phyloP scores from a whole-genome alignment of 78 protist genomes.

The Monosiga brevicollis region DNA sequence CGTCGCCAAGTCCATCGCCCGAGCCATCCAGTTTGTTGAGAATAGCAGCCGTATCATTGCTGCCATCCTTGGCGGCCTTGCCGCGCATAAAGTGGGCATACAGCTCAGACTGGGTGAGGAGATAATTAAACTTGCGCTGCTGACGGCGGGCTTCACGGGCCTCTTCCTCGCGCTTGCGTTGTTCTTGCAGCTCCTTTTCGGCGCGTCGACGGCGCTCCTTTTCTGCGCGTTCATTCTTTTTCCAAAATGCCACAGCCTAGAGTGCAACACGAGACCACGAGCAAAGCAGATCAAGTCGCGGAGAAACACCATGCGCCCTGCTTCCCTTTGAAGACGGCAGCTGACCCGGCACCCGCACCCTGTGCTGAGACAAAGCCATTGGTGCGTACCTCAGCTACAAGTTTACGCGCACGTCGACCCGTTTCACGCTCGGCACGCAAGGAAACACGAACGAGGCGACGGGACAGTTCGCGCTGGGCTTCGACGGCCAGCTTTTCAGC shows the following conservation, averaged over 20 bases:
- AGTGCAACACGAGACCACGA: not conserved
- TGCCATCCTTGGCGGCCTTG: no score
- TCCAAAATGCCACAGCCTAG: not conserved
- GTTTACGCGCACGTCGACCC: not conserved
- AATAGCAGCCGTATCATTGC: no score
- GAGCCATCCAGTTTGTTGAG: no score
- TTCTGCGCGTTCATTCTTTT: constrained; percentile 1
- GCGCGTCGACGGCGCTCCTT: constrained; percentile 4
- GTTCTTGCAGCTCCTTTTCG: constrained; percentile 41
- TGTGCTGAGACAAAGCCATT: not conserved
- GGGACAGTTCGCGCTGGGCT: no score
- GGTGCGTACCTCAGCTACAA: not conserved
- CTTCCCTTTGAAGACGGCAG: no score
- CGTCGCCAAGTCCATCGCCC: not conserved
- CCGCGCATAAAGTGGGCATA: constrained; percentile 77
- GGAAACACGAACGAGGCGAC: no score
- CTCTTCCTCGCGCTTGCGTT: constrained; percentile 49
- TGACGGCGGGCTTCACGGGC: constrained; percentile 77
- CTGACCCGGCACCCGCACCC: no score
- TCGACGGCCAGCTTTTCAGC: no score
- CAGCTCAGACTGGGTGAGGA: constrained; percentile 86
- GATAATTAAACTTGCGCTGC: constrained; percentile 73
- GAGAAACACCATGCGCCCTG: no score
- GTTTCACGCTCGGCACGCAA: not conserved
- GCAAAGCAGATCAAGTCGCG: not conserved